Evolutionary conservation across 192 early-diverging fungal genomes (phyloP), one percentile per base, ranked within the genome.

Genomic region (Lobosporangium transversale): DNA sequence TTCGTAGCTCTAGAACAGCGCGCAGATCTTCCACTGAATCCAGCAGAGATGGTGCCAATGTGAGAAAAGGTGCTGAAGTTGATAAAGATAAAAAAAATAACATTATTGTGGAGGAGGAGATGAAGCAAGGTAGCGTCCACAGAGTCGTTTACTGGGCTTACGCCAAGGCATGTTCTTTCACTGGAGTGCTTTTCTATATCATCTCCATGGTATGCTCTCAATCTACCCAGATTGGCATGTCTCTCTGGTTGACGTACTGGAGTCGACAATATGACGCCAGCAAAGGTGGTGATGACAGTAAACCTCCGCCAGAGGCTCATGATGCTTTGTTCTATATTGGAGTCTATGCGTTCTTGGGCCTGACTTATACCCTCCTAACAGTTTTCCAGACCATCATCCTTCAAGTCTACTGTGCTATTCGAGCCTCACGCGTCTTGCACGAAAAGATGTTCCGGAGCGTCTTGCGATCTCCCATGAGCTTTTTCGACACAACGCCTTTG

Each of bases 31-130:
- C 87, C 3, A 87, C 86, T 27, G 53, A 87, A 15, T 81, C 8
- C 5, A 15, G 11, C 42, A 27, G 60, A 36, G 56, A 60, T 32
- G 10, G 47, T 15, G 10, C 7, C 18, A 49, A 49, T 47, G 10
- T n/a, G n/a, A 81, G 63, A 58, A 42, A 68, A n/a, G 53, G 44
- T 20, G 53, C 63, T 26, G 40, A 68, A n/a, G 53, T 44, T 20
- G 53, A 73, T 26, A 48, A 45, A 0, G 66, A 70, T 20, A 47
- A 52, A 29, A 68, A 65, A 1, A 79, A 68, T 29, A 82, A 83
- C 14, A 78, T 70, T 40, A 71, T 98, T n/a, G 97, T 94, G 62
- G 87, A 90, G n/a, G 97, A 98, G 81, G 87, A 93, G 55, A 90
- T 86, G 61, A 89, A 90, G 26, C 87, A 92, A 64, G 97, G 97